A percentile compares a stretch with the other conserved stretches of the same genome.
Evolutionary conservation across 2,329 filamentous ascomycete species (phyloP).

Genomic region (Diaporthe longicolla): DNA sequence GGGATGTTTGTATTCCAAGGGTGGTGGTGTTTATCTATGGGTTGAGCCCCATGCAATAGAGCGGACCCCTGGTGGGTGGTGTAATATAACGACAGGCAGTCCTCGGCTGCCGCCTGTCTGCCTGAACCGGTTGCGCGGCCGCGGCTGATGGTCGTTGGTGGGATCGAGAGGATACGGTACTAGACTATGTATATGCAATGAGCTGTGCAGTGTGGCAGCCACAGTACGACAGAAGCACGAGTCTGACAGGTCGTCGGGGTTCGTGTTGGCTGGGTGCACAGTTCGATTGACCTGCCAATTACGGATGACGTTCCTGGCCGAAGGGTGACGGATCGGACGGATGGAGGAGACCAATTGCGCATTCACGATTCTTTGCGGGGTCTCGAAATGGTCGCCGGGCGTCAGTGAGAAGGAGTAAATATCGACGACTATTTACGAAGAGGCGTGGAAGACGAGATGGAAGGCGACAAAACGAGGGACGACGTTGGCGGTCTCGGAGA

Average conservation of each 20-base stretch:
- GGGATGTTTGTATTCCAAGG: conserved; percentile 34
- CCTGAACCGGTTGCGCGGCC: background rate
- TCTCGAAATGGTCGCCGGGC: background rate
- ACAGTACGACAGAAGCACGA: conserved; percentile 8
- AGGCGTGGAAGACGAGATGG: background rate
- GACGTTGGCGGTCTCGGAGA: background rate
- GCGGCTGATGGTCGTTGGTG: conserved; percentile 5
- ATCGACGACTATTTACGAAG: conserved; percentile 14
- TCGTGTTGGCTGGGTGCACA: background rate
- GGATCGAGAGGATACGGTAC: background rate
- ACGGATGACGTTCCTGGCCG: conserved; percentile 25
- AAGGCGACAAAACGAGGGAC: background rate
- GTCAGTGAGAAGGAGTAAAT: background rate
- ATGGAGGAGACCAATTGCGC: background rate
- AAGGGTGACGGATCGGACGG: background rate
- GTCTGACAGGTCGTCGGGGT: conserved; percentile 20
- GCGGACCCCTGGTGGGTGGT: conserved; percentile 18
- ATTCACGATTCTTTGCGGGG: background rate
- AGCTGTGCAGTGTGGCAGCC: conserved; percentile 2
- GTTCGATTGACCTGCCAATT: conserved; percentile 29
- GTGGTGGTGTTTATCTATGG: conserved; percentile 25
- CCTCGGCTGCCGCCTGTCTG: conserved; percentile 5
- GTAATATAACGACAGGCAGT: conserved; percentile 23
- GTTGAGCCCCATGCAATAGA: conserved; percentile 34
- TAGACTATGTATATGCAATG: conserved; percentile 14